These are phyloP conservation scores for Epichloe coenophiala DNA, from an alignment of 2,329 filamentous ascomycete species.

Conservation along the genomic window DNA sequence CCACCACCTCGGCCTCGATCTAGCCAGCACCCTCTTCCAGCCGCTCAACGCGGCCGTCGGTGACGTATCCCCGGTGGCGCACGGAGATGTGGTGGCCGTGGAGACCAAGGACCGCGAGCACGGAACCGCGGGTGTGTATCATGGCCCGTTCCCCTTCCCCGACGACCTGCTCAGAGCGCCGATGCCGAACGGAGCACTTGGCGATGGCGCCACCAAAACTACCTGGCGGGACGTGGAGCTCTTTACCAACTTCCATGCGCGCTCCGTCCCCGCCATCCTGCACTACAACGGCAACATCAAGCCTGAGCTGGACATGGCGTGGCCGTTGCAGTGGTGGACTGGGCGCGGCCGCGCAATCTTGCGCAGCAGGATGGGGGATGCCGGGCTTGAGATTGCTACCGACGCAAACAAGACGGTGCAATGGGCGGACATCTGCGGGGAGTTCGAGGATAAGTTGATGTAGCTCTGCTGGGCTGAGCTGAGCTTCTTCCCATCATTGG, in stretches of 20 bases:
- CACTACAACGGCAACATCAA: background rate
- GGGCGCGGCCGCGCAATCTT: background rate
- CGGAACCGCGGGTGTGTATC: background rate
- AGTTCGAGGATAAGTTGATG: background rate
- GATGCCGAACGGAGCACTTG: background rate
- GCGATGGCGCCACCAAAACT: background rate
- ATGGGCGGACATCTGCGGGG: background rate
- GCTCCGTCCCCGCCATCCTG: background rate
- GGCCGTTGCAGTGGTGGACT: background rate
- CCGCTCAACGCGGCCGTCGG: background rate
- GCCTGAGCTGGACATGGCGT: background rate
- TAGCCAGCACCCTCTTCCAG: background rate
- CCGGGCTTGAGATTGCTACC: background rate
- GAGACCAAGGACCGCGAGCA: background rate
- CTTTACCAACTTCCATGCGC: background rate
- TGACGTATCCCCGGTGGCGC: background rate
- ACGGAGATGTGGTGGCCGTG: background rate
- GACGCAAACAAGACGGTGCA: background rate
- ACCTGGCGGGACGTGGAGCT: background rate
- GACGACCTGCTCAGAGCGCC: background rate
- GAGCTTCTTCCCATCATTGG: too few species aligned
- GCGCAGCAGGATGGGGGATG: background rate
- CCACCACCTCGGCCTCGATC: background rate
- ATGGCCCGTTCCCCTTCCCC: background rate
- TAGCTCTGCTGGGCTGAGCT: background rate